A percentile compares a stretch with the other conserved stretches of the same genome.
phyloP scores from a whole-genome alignment of 2,329 filamentous ascomycete species.

The Claviceps capensis region DNA sequence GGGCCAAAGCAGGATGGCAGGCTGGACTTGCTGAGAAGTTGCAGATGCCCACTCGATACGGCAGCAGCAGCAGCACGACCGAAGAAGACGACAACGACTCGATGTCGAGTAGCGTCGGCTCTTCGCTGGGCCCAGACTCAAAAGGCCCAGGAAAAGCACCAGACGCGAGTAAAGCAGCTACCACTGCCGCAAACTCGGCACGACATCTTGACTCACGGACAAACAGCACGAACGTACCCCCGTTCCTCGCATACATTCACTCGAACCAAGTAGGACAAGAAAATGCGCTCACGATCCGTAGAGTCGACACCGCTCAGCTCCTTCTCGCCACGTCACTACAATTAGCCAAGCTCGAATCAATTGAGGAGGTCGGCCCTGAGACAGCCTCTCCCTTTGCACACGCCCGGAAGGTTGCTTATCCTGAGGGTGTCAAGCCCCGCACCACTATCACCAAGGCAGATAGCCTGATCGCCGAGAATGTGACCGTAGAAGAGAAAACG shows the following conservation, averaged over 20 bases:
- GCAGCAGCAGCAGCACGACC: slow-evolving; percentile 20
- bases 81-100: slow-evolving; percentile 25
- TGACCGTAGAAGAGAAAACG: slow-evolving; percentile 74
- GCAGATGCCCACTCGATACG: slow-evolving; percentile 48
- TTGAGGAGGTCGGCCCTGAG: slow-evolving; percentile 46
- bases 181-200: not conserved
- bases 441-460: slow-evolving; percentile 75
- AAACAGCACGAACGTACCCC: slow-evolving; percentile 37
- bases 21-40: slow-evolving; percentile 66
- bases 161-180: not conserved
- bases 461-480: slow-evolving; percentile 75
- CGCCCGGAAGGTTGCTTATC: slow-evolving; percentile 65
- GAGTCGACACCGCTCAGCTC: slow-evolving; percentile 76
- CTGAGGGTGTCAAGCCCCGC: slow-evolving; percentile 64
- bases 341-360: slow-evolving; percentile 68
- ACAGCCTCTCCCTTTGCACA: slow-evolving; percentile 63
- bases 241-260: slow-evolving; percentile 73
- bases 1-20: slow-evolving; percentile 92
- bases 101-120: slow-evolving; percentile 15
- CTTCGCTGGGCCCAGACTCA: slow-evolving; percentile 13
- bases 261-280: slow-evolving; percentile 29
- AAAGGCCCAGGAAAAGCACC: slow-evolving; percentile 6
- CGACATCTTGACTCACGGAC: not conserved
- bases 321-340: slow-evolving; percentile 72
- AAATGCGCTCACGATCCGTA: slow-evolving; percentile 56